phyloP scores from a whole-genome alignment of 345 rosid species.

The Chamaenerion angustifolium region DNA sequence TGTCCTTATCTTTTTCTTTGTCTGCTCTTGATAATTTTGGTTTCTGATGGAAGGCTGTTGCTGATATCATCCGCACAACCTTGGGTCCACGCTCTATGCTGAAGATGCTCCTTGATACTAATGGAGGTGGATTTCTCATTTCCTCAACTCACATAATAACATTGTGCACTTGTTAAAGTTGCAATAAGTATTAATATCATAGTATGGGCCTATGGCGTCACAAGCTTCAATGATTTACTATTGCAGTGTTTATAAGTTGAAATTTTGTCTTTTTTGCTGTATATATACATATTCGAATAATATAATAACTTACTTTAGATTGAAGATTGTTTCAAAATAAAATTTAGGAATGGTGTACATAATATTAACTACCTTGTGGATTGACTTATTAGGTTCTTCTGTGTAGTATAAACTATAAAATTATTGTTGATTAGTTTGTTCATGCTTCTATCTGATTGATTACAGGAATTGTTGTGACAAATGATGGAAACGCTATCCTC shows the following conservation, averaged over 20 bases:
- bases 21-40: not conserved
- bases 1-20: not conserved
- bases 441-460: not conserved
- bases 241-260: no score
- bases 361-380: no score
- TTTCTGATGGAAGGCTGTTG: slow-evolving; percentile 47
- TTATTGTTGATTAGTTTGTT: not conserved
- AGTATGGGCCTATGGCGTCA: no score
- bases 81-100: slow-evolving; percentile 95
- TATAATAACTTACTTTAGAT: no score
- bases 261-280: no score
- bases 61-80: slow-evolving; percentile 87
- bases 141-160: not conserved
- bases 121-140: slow-evolving; percentile 43
- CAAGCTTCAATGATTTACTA: no score
- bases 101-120: slow-evolving; percentile 90
- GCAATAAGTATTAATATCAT: not conserved
- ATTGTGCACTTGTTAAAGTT: not conserved
- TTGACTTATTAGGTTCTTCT: no score
- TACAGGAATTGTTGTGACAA: slow-evolving; percentile 83
- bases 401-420: no score
- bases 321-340: no score
- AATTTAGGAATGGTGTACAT: no score
- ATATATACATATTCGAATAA: no score
- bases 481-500: slow-evolving; percentile 91